Evolutionary conservation across 139 green algal species (phyloP), one percentile per base, ranked within the genome.

Genomic region (Medakamo hakoo): DNA sequence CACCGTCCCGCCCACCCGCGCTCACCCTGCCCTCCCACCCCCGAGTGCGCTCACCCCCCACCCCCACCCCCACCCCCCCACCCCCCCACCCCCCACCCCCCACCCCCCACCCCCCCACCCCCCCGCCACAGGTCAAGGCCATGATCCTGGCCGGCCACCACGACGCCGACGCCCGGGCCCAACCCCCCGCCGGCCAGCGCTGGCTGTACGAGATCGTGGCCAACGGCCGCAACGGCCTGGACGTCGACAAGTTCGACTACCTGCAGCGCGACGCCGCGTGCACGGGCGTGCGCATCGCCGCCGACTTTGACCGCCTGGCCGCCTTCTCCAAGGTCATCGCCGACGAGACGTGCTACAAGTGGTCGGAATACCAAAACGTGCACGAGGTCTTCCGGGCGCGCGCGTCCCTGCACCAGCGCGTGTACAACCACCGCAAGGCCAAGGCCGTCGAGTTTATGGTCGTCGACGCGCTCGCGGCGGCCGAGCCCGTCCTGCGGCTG

Each of bases 231-330:
- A 92, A 87, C 65, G 60, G 69, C 59, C 79, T 94, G 16, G 88
- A 93, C 59, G 81, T 94, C 32, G 87, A 90, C 78, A 88, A 91
- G 68, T 77, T 84, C 66, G 86, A 91, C 72, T 92, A 94, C 73
- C 68, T 92, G 60, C 49, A 61, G 28, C 69, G 86, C 19, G 84
- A 91, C 66, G 66, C 65, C 3, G 59, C 65, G 14, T 71, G 78
- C 60, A 84, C 76, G 65, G 78, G 74, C 29, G 61, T 88, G 20
- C 80, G 80, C 55, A 63, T 83, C 21, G 62, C 48, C n/a, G 76
- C 63, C 55, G 76, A 90, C 72, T 78, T 83, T 40, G 63, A 75
- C 30, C 72, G 80, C 9, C 56, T 90, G 29, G 78, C 79, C 31
- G 68, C 69, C 30, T 77, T 86, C 30, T 77, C 48, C 49, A 84